These are phyloP conservation scores for Lasiosphaeriaceae sp. DNA, from an alignment of 495 filamentous ascomycete species.

Conservation along the genomic window DNA sequence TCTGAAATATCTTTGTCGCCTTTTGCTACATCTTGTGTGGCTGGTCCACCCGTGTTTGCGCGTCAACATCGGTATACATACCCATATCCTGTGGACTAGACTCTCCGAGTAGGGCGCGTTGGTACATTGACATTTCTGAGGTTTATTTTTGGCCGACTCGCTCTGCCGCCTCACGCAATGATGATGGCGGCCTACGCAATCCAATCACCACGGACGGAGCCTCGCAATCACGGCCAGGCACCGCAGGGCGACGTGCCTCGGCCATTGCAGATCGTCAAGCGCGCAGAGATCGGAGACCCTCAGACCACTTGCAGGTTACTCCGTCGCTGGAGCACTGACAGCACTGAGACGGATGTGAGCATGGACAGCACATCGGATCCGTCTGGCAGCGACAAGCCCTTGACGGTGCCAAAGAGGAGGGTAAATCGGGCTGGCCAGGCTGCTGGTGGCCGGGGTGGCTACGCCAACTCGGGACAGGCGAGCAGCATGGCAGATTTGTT, in stretches of 20 bases:
- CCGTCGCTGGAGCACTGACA: conserved; percentile 13
- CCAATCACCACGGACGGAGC: neutral
- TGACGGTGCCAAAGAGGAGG: conserved; percentile 29
- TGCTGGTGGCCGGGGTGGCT: neutral
- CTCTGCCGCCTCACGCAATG: neutral
- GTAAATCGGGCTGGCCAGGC: conserved; percentile 1
- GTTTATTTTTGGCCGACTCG: too few relatives aligned
- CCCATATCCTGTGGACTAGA: too few relatives aligned
- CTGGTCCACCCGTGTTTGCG: too few relatives aligned
- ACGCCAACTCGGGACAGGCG: neutral
- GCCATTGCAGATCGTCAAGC: conserved; percentile 33
- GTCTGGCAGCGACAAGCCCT: conserved; percentile 8
- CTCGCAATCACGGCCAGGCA: neutral
- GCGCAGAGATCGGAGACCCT: conserved; percentile 1
- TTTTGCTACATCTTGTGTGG: too few relatives aligned
- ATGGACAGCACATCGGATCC: conserved; percentile 20
- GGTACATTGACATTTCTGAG: too few relatives aligned
- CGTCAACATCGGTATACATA: too few relatives aligned
- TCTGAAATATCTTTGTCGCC: neutral
- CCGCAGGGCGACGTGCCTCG: conserved; percentile 10
- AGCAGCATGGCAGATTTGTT: neutral
- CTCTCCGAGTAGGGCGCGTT: too few relatives aligned
- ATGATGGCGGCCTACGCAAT: neutral
- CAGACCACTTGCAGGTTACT: neutral
- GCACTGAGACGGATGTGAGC: conserved; percentile 15